Base-by-base conservation (phyloP, 805 yeast genomes). In the Candida germanica region DNA sequence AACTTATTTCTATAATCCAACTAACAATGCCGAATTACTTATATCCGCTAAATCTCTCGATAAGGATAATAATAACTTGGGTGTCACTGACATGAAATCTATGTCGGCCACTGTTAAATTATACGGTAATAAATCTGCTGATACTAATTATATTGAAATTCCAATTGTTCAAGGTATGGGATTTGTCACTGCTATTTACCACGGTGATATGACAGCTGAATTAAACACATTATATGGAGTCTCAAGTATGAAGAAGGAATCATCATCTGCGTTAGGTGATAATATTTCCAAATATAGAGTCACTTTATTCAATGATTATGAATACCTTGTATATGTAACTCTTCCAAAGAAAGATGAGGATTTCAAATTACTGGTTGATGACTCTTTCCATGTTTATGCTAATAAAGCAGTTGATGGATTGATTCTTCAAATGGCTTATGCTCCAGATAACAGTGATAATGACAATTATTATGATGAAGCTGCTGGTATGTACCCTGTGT, bases 161-260 rank as follows among this genome's bases (percentile, higher is more conserved):
- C 89, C 91, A 3, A 51, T 84, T 36, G 84, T 82, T 5, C 89
- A 83, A 57, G 97, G 97, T 36, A 71, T 73, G 76, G 96, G 96
- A 5, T 79, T 85, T 43, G 76, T 85, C 11, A 82, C 95, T 21
- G 86, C 80, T 18, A 58, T 81, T 44, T 69, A 73, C 38, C 52
- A 60, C 51, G 71, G 71, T 29, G 60, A 66, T 40, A 59, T 80
- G 48, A 66, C 67, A 19, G 83, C 87, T 2, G 55, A 60, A 40
- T 42, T 61, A 28, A 56, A 53, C 37, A 46, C 61, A 8, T 42
- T 54, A 19, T 39, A 48, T 31, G 65, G 64, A 11, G 26, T 61
- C 20, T 17, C 42, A 8, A 31, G 41, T 15, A 40, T 61, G 16
- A 40, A 45, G n/a, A 40, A 47, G 31, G 66, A 59, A 42, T 26